Evolutionary conservation across 805 yeast genomes (phyloP), one percentile per base, ranked within the genome.

Genomic region (Lipomyces yamadae): DNA sequence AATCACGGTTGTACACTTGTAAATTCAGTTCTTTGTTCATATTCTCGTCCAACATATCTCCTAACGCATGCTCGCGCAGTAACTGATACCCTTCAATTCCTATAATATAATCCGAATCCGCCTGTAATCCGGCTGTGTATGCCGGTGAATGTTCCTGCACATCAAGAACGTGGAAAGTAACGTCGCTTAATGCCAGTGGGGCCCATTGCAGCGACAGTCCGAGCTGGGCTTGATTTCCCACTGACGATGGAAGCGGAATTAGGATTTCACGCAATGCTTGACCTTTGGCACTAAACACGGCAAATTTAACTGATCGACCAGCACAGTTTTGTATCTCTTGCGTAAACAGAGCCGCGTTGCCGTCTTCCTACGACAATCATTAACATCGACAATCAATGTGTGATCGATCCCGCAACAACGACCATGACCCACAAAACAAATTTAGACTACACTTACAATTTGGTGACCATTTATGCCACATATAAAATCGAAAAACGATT

Each of bases 1-100:
- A 89, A 74, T 90, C 96, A 72, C 89, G 94, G 77, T 94, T 94
- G 78, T 94, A 94, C 0, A 93, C 97, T 74, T 88, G 88, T 13
- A 89, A 77, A 6, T 60, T 63, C 15, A 68, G 59, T 29, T 59
- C 70, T 30, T 56, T 55, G 18, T 50, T 58, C 3, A 68, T 4
- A 58, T 67, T 68, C 18, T 6, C 52, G n/a, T 65, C 69, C 15
- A 68, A 53, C 8, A 58, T 55, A 4, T 68, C 70, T 10, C 58
- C 59, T 3, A 68, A 59, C 34, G 70, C 58, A 15, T 45, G 5
- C 48, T 68, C 71, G 24, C 58, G 48, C 35, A 62, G n/a, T 18
- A 68, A 24, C 34, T 68, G 79, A 0, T 98, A 98, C 70, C 91
- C 95, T 64, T 89, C 90, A 15, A 93, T 89, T 4, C 96, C 97